Evolutionary conservation across 2,329 filamentous ascomycete genomes (phyloP).

Genomic region (Zarea fungicola): DNA sequence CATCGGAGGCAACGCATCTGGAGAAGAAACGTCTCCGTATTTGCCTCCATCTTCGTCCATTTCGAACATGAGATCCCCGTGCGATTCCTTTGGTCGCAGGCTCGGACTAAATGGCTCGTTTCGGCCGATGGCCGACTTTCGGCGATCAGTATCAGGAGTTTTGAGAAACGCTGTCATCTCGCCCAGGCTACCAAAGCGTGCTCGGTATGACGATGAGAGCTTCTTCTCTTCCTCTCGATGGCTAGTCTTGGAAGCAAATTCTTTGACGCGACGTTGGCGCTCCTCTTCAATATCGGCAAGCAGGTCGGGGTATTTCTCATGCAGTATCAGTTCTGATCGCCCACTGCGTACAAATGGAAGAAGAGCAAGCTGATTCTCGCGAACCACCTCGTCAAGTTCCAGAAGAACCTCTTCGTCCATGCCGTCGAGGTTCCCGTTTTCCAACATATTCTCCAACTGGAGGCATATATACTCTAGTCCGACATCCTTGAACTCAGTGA

Average conservation of each 20-base stretch:
- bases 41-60: slow-evolving; percentile 67
- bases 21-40: slow-evolving; percentile 25
- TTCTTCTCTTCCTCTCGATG: slow-evolving; percentile 62
- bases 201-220: slow-evolving; percentile 54
- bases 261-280: slow-evolving; percentile 63
- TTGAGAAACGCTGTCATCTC: slow-evolving; percentile 43
- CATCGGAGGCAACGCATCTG: slow-evolving; percentile 16
- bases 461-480: slow-evolving; percentile 87
- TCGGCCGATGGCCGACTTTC: slow-evolving; percentile 39
- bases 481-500: slow-evolving; percentile 80
- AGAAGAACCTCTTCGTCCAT: slow-evolving; percentile 77
- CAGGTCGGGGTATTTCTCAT: slow-evolving; percentile 59
- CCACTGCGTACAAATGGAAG: slow-evolving; percentile 75
- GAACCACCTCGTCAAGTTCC: slow-evolving; percentile 75
- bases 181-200: slow-evolving; percentile 59
- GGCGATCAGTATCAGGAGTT: slow-evolving; percentile 40
- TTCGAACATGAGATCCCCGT: slow-evolving; percentile 79
- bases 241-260: slow-evolving; percentile 64
- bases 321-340: slow-evolving; percentile 60
- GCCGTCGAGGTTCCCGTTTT: slow-evolving; percentile 81
- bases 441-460: slow-evolving; percentile 86
- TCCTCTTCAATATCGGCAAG: slow-evolving; percentile 64
- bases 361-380: slow-evolving; percentile 73
- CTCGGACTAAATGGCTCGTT: slow-evolving; percentile 61
- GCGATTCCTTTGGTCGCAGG: slow-evolving; percentile 63